phyloP scores from a whole-genome alignment of 148 eudicot species.

The Silene uniflora region DNA sequence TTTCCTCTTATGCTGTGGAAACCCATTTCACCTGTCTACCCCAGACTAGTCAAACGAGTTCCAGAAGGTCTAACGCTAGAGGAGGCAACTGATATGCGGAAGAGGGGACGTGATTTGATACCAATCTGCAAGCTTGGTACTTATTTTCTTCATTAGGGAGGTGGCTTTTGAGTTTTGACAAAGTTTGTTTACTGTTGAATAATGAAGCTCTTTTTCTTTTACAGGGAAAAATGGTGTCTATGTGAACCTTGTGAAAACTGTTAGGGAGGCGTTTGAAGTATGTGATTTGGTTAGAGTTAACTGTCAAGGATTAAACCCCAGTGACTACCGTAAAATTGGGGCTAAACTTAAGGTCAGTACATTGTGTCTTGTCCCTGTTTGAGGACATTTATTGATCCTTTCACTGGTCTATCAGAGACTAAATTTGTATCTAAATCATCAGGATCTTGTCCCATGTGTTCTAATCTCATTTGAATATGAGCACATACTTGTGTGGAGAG shows the following conservation, averaged over 20 bases:
- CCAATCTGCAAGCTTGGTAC: slow-evolving; percentile 97
- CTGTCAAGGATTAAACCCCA: slow-evolving; percentile 80
- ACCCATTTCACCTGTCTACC: slow-evolving; percentile 83
- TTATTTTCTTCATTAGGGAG: neutral
- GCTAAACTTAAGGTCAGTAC: slow-evolving; percentile 84
- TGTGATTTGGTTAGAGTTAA: slow-evolving; percentile 81
- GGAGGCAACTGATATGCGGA: slow-evolving; percentile 77
- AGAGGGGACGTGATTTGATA: slow-evolving; percentile 59
- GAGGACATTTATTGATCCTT: neutral
- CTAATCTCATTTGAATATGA: slow-evolving; percentile 79
- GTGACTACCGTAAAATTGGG: slow-evolving; percentile 83
- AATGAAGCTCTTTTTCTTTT: slow-evolving; percentile 11
- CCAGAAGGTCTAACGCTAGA: slow-evolving; percentile 87
- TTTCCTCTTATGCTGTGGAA: slow-evolving; percentile 96
- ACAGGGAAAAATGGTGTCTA: slow-evolving; percentile 89
- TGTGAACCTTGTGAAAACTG: slow-evolving; percentile 48
- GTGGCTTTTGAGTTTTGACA: neutral
- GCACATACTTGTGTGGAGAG: slow-evolving; percentile 95
- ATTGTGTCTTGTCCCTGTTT: neutral
- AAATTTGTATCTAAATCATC: slow-evolving; percentile 4
- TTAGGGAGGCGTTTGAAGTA: slow-evolving; percentile 92
- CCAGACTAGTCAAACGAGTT: slow-evolving; percentile 65
- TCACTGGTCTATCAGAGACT: slow-evolving; percentile 8
- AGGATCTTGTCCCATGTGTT: slow-evolving; percentile 96
- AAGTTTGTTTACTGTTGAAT: slow-evolving; percentile 1